Evolutionary conservation across 306 rosid species (phyloP), one percentile per base, ranked within the genome.

Genomic region (Cicer arietinum): DNA sequence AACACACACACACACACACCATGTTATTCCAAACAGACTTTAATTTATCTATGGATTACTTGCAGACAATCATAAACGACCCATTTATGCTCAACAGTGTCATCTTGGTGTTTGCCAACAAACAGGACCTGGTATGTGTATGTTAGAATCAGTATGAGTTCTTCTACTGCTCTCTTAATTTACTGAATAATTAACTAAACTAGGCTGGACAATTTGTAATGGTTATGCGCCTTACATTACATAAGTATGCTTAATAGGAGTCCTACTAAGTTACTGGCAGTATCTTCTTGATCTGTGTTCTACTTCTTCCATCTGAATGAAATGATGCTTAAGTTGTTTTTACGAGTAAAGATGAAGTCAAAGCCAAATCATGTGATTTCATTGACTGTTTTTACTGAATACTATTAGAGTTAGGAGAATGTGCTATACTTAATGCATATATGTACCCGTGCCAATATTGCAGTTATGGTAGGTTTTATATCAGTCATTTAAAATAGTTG

Each of bases 51-150:
- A 46, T 40, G 71, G 77, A 79, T 59, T 84, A 62, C 68, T 84
- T 90, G 89, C 97, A 95, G 98, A 88, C 92, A 62, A 90, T 95
- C 80, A 92, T 95, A 84, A 92, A 86, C 67, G 99, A 95, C 76
- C 99, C 99, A 6, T 95, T 95, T 83, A 95, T 95, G 99, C 97
- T 92, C 86, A 89, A 90, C 82, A 90, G 99, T 81, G 90, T 90
- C 85, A 95, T 95, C 83, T 84, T 95, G 91, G 97, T 95, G 81
- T 85, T 95, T 77, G 98, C 99, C 67, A 95, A 95, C 82, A 95
- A 95, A 85, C 98, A 95, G 64, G 99, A 95, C 83, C 87, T 92
- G 99, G 99, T 95, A 95, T 45, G 98, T 77, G 22, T 50, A 30
- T 30, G 35, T 30, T 30, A 30, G 35, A 30, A 30, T 30, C 35